Percentiles rank a stretch among this genome's conserved stretches.
phyloP scores from a whole-genome alignment of 257 asterid species.

The Solanum chiquidenum region DNA sequence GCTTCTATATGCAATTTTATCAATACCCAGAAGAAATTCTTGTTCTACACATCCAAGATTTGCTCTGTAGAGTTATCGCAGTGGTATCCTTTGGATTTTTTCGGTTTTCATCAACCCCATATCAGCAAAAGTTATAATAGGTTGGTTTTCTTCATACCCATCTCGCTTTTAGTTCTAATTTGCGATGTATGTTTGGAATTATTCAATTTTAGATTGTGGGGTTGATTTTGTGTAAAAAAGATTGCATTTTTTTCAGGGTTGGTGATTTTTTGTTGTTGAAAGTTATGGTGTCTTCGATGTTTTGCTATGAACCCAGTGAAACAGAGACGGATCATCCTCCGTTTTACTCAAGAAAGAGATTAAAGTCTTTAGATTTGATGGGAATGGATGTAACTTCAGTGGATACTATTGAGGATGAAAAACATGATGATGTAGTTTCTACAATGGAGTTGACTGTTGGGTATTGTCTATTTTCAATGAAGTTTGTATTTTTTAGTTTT shows the following conservation, averaged over 20 bases:
- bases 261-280: background rate
- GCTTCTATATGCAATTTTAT: background rate
- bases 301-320: background rate
- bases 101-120: background rate
- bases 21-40: background rate
- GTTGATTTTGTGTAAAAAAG: background rate
- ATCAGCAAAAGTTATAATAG: background rate
- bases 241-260: background rate
- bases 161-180: background rate
- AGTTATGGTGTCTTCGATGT: constrained; percentile 1
- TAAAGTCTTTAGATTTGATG: background rate
- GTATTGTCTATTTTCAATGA: background rate
- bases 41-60: background rate
- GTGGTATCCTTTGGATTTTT: background rate
- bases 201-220: background rate
- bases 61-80: background rate
- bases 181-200: background rate
- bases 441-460: constrained; percentile 16
- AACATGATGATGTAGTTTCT: background rate
- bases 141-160: background rate
- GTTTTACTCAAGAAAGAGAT: background rate
- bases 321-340: background rate
- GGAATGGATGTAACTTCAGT: background rate
- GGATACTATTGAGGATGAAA: background rate
- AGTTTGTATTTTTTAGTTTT: background rate